Evolutionary conservation across 768 basidiomycete genomes (phyloP), one percentile per base, ranked within the genome.

Genomic region (Termitomyces sp.): DNA sequence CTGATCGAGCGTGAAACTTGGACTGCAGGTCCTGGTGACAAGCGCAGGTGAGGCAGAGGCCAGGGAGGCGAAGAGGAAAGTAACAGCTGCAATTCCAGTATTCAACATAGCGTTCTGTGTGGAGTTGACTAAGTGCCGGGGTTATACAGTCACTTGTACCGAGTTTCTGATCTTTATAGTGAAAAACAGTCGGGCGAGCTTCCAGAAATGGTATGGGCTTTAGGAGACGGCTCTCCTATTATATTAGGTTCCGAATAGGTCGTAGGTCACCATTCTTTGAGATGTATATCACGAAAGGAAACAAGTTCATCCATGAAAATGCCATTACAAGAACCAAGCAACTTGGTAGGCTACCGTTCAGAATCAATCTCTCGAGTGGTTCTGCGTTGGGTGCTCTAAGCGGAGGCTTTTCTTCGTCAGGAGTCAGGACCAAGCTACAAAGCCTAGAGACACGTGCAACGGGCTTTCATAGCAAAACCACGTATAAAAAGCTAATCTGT

Each of bases 1-100:
- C 27, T 63, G 55, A 41, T 53, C 50, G n/a, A 42, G 48, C 22
- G 57, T 37, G 27, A 58, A 56, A 32, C 34, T 53, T 13, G 57
- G 56, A 34, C 51, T 60, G 39, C 64, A 26, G 62, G 59, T 29
- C 46, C 57, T 56, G 16, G 50, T n/a, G 20, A 46, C 51, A 24
- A 55, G 55, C 4, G 24, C 18, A 67, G 71, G 52, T 39, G 71
- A 68, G 34, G 78, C 74, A 13, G 50, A 52, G 31, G 29, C 16
- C 9, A 43, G 26, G 51, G 54, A 46, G 27, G 55, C 39, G 31
- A 76, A 31, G 49, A 56, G 29, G 41, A 51, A 20, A 32, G 47
- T 44, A 46, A 61, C 34, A 48, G 39, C 29, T 26, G 54, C 24
- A 31, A 50, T 29, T 18, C 47, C 13, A 22, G 37, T 32, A 9